Evolutionary conservation across 495 filamentous ascomycete genomes (phyloP), one percentile per base, ranked within the genome.

Genomic region (Daldinia vernicosa): DNA sequence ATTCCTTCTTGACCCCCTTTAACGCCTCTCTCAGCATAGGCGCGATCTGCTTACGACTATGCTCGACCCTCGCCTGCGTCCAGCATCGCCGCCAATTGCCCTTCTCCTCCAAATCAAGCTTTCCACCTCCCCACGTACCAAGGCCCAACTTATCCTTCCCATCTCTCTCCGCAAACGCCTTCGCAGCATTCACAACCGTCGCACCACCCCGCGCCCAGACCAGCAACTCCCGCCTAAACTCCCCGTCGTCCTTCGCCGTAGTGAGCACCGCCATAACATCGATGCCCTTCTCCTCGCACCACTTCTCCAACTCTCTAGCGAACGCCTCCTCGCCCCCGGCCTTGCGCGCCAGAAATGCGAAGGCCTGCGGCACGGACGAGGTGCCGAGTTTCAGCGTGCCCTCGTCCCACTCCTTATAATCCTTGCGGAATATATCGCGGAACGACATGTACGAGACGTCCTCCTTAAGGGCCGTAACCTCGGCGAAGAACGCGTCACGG

Each of bases 361-460:
- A 80, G 0, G 88, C 83, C 71, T 89, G 90, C 28, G 94, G 88
- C 4, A 92, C 84, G 11, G 88, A 88, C 52, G 89, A 91, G 52
- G 97, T 91, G 1, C 95, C 95, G 8, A 99, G 78, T 19, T 80
- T 85, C 30, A 87, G 27, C 12, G 61, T 74, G 1, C 73, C 78
- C 72, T 93, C 93, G 4, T 74, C 80, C 94, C 94, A 99, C 63
- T 91, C 86, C 80, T 99, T 99, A 79, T 95, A 99, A 78, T 99
- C 95, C 70, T 96, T 94, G 63, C 90, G 85, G 53, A 98, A 77
- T 15, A 97, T 85, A 67, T 98, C 96, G 3, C 86, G 77, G 64
- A 95, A 75, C 2, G 82, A 85, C 66, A 99, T 80, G 3, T 78
- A 69, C 58, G 86, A 86, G 51, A 98, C 84, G 67, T 93, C 85